Evolutionary conservation across 257 asterid species (phyloP), one percentile per base, ranked within the genome.

Genomic region (Salvia rosmarinus): DNA sequence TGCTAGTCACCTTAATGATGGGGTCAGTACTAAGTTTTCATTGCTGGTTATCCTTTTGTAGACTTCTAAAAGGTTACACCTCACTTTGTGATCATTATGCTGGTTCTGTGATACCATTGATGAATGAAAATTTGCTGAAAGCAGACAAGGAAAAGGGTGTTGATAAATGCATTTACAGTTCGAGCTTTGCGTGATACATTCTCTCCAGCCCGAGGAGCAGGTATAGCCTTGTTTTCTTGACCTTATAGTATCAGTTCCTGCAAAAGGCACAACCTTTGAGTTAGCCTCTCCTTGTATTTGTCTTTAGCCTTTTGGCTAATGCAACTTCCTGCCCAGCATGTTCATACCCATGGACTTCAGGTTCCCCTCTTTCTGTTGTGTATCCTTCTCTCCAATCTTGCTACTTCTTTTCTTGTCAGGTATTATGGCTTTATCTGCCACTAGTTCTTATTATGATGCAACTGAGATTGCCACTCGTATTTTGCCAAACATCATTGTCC

Each of bases 161-260:
- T 91, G 79, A 88, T 95, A 81, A 95, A 95, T 85, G 99, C 99
- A 43, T 87, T 95, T 70, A 95, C 98, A 11, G 96, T 84, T 71
- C 95, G 99, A 81, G 99, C 99, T 78, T 80, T 95, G 83, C 98
- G 97, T 54, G 99, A 95, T 80, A 85, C 97, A 23, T 95, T 91
- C 71, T 86, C 98, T 65, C 99, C 98, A 70, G 98, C 99, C 73
- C 83, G 99, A 82, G 99, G 96, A 81, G 98, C 99, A 83, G 99
- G 99, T 95, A 72, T 63, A 77, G 49, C 65, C 16, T 71, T 16
- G 3, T 63, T 68, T 68, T 68, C 54, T 70, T 37, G 50, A 35
- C 28, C 73, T 76, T 37, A 14, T 64, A 39, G 39, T 46, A 10
- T 55, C 70, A 39, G 61, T 17, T 25, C 19, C 8, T 51, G 46